phyloP scores from a whole-genome alignment of 1,284 basidiomycete species.

The Schizophyllum amplum region DNA sequence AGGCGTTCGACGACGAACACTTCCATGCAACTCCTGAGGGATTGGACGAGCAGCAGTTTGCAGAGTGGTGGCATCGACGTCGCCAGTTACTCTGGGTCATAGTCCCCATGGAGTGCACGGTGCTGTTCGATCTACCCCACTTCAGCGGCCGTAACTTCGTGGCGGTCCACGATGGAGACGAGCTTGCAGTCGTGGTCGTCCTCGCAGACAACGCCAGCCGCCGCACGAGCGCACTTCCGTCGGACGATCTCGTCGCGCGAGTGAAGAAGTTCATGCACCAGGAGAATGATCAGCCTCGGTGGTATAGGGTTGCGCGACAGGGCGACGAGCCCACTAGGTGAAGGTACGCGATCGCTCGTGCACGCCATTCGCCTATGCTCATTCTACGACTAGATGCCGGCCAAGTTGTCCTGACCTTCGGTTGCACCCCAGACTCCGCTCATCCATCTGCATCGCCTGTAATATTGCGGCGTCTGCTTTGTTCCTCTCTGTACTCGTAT shows the following conservation, averaged over 20 bases:
- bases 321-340: no score
- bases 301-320: not conserved
- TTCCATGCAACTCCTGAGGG: not conserved
- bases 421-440: no score
- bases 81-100: not conserved
- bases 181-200: not conserved
- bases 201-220: not conserved
- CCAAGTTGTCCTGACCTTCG: no score
- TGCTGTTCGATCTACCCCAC: not conserved
- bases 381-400: no score
- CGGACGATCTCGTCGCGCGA: not conserved
- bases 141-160: not conserved
- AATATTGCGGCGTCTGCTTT: no score
- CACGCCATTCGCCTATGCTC: no score
- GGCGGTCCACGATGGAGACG: not conserved
- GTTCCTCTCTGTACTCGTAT: no score
- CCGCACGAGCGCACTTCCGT: not conserved
- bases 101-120: not conserved
- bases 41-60: not conserved
- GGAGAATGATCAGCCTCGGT: not conserved
- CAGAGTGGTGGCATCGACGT: not conserved
- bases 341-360: no score
- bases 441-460: no score
- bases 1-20: not conserved
- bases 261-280: not conserved